Conservation (phyloP, 2,329 filamentous ascomycete species). For the Rutstroemia sp. region DNA sequence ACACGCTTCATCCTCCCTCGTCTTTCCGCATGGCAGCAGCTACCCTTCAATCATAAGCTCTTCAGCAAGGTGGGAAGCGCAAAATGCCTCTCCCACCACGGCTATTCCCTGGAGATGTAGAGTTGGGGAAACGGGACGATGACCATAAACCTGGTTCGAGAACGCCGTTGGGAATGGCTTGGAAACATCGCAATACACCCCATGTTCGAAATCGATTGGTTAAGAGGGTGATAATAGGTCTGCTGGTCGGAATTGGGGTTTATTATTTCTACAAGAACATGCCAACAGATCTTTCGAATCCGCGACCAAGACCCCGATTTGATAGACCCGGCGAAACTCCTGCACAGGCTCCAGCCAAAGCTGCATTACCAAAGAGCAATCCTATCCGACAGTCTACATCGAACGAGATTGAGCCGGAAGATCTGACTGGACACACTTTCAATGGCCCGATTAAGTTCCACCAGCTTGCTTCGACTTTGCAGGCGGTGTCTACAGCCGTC, state of each 20-base stretch:
- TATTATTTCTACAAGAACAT: constrained; percentile 61
- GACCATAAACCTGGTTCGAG: constrained; percentile 40
- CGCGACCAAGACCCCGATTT: constrained; percentile 31
- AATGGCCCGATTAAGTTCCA: constrained; percentile 65
- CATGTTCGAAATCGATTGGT: constrained; percentile 40
- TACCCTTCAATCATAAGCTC: constrained; percentile 15
- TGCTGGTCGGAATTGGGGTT: constrained; percentile 42
- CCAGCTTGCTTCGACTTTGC: constrained; percentile 55
- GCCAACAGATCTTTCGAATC: constrained; percentile 39
- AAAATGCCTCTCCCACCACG: constrained; percentile 34
- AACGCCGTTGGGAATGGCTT: constrained; percentile 24
- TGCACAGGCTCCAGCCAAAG: neutral
- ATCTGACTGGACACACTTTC: constrained; percentile 42
- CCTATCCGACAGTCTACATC: constrained; percentile 3
- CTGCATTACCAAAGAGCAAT: constrained; percentile 1
- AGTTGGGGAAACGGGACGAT: constrained; percentile 59
- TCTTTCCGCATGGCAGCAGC: constrained; percentile 20
- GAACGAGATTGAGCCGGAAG: constrained; percentile 17
- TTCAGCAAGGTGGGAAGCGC: constrained; percentile 20
- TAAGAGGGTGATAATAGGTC: constrained; percentile 43
- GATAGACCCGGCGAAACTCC: constrained; percentile 18
- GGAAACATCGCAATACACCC: constrained; percentile 30
- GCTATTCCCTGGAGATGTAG: constrained; percentile 47
- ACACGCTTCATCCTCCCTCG: neutral
- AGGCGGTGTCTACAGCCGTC: constrained; percentile 44